phyloP scores from a whole-genome alignment of 768 basidiomycete genomes.

The Pseudohyphozyma bogoriensis region DNA sequence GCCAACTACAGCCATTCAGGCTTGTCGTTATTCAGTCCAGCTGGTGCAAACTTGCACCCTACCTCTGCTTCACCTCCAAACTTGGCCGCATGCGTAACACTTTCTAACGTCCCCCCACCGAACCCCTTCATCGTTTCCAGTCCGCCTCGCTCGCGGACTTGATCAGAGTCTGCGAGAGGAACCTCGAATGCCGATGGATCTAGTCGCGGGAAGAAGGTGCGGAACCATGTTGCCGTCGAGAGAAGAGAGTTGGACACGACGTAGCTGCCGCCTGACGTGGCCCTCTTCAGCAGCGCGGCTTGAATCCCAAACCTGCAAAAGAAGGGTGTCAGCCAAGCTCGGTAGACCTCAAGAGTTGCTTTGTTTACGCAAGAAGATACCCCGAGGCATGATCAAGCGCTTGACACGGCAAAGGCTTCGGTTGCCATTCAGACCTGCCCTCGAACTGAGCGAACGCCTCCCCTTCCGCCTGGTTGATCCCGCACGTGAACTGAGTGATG shows the following conservation, averaged over 20 bases:
- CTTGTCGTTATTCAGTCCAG: background rate
- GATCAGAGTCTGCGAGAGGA: background rate
- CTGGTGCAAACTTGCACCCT: background rate
- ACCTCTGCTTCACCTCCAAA: constrained; percentile 1
- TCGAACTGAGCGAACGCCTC: constrained; percentile 43
- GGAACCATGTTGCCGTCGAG: constrained; percentile 50
- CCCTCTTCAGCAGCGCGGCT: constrained; percentile 48
- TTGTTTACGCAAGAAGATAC: constrained; percentile 47
- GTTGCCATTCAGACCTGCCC: constrained; percentile 40
- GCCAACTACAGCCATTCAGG: background rate
- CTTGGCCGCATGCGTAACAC: background rate
- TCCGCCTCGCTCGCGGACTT: background rate
- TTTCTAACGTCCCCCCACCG: background rate
- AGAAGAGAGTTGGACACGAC: constrained; percentile 54
- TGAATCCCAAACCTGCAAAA: constrained; percentile 44
- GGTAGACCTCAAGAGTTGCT: background rate
- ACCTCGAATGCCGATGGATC: constrained; percentile 26
- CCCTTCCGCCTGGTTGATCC: constrained; percentile 53
- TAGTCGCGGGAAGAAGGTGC: constrained; percentile 46
- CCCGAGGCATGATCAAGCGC: constrained; percentile 54
- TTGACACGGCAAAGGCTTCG: constrained; percentile 48
- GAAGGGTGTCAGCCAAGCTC: background rate
- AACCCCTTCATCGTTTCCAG: background rate
- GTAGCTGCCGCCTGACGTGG: constrained; percentile 54
- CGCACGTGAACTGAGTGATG: constrained; percentile 53